Evolutionary conservation across 192 early-diverging fungal species (phyloP).

Genomic region (Obelidium mucronatum): DNA sequence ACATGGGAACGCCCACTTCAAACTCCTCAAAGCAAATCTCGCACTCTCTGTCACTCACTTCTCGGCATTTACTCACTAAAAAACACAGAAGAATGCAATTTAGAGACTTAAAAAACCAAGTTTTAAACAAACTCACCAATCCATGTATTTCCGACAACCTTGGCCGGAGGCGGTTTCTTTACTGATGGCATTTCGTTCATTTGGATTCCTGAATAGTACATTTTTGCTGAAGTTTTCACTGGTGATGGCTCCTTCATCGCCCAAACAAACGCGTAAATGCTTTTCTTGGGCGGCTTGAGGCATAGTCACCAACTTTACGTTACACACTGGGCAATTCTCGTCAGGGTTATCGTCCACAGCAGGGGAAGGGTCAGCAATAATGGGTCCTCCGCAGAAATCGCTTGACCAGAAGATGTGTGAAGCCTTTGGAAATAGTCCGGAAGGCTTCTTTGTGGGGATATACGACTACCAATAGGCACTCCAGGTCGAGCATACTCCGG

Average conservation of each 20-base stretch:
- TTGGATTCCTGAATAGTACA: no score
- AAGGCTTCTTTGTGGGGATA: no score
- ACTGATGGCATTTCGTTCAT: not conserved
- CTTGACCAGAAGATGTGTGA: no score
- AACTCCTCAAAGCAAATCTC: slow-evolving; percentile 30
- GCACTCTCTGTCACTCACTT: slow-evolving; percentile 11
- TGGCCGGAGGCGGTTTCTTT: not conserved
- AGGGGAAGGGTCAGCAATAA: no score
- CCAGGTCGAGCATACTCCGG: no score
- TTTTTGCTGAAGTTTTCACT: not conserved
- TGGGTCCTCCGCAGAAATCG: no score
- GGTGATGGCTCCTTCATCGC: slow-evolving; percentile 13
- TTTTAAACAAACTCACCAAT: no score
- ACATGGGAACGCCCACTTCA: slow-evolving; percentile 2
- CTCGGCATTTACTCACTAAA: slow-evolving; percentile 20
- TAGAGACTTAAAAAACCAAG: no score
- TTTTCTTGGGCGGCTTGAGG: slow-evolving; percentile 6
- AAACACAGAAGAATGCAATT: no score
- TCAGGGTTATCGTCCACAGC: slow-evolving; percentile 7
- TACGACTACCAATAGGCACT: no score
- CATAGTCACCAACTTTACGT: slow-evolving; percentile 9
- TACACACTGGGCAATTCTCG: slow-evolving; percentile 30
- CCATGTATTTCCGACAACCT: not conserved
- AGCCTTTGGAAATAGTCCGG: no score
- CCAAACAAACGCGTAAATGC: slow-evolving; percentile 25